A percentile compares a stretch with the other conserved stretches of the same genome.
Evolutionary conservation across 225 moss, liverwort and hornwort species (phyloP).

Genomic region (Lunularia cruciata): DNA sequence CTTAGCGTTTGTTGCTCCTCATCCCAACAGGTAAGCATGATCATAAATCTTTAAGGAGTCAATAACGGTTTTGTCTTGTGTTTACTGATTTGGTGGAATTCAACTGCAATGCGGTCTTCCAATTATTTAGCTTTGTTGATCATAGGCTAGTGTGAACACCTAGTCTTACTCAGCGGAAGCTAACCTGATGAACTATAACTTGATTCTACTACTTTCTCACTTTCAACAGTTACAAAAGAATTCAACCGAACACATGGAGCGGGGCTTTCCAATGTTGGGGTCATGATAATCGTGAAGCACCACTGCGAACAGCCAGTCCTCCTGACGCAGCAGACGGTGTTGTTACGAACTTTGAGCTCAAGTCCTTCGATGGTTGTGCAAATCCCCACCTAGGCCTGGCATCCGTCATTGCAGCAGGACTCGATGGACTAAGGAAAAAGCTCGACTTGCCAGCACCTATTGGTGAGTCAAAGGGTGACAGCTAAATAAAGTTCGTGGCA

Average conservation of each 20-base stretch:
- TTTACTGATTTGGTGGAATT: too few species aligned
- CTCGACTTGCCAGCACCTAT: conserved; percentile 52
- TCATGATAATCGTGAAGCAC: conserved; percentile 66
- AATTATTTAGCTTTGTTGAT: too few species aligned
- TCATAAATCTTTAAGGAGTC: too few species aligned
- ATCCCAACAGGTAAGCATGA: conserved; percentile 52
- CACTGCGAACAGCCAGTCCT: conserved; percentile 53
- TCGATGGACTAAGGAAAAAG: conserved; percentile 80
- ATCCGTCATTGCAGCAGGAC: conserved; percentile 67
- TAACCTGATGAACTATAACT: neutral
- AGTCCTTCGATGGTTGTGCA: conserved; percentile 76
- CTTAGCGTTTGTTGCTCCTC: conserved; percentile 62
- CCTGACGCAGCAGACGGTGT: conserved; percentile 50
- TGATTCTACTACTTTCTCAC: neutral
- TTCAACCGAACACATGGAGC: conserved; percentile 71
- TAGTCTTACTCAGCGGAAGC: too few species aligned
- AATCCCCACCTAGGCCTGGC: conserved; percentile 84
- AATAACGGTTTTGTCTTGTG: too few species aligned
- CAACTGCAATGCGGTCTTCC: neutral
- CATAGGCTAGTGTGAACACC: too few species aligned
- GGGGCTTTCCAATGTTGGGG: conserved; percentile 83
- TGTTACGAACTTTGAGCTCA: conserved; percentile 74
- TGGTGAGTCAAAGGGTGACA: conserved; percentile 37
- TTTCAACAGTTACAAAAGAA: conserved; percentile 55
- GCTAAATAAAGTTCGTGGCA: too few species aligned